Conservation (phyloP, 345 rosid species). For the Clausena lansium region DNA sequence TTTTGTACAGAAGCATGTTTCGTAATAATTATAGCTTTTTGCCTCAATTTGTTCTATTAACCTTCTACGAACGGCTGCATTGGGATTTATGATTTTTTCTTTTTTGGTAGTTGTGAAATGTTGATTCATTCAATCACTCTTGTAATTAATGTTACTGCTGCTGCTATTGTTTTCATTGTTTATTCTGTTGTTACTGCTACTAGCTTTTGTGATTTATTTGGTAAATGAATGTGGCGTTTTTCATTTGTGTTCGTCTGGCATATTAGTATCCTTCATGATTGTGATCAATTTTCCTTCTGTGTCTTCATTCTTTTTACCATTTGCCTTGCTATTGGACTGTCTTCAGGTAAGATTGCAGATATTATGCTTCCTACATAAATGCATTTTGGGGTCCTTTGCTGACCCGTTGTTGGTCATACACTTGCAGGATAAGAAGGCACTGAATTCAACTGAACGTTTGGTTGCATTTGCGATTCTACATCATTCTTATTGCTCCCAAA, state of each 20-base stretch:
- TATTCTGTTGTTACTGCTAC: neutral
- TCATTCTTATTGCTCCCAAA: slow-evolving; percentile 57
- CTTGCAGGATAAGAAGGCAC: slow-evolving; percentile 55
- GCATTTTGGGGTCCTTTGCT: neutral
- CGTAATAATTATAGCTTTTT: neutral
- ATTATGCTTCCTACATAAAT: neutral
- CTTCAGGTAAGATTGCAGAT: slow-evolving; percentile 1
- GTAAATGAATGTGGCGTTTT: neutral
- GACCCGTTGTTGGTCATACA: neutral
- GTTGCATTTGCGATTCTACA: slow-evolving; percentile 64
- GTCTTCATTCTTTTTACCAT: neutral
- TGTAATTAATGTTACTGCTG: neutral
- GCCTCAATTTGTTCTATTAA: neutral
- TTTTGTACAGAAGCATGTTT: neutral
- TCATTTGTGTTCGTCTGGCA: no score
- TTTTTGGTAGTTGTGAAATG: neutral
- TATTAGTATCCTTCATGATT: neutral
- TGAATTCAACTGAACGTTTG: slow-evolving; percentile 64
- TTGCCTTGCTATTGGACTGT: neutral
- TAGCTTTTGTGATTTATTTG: neutral
- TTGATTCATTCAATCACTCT: neutral
- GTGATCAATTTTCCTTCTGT: neutral
- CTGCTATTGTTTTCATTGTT: neutral
- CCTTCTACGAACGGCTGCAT: neutral
- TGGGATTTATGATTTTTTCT: neutral